These are phyloP conservation scores for Gossypium anomalum DNA, from an alignment of 345 rosid genomes.

Conservation along the genomic window DNA sequence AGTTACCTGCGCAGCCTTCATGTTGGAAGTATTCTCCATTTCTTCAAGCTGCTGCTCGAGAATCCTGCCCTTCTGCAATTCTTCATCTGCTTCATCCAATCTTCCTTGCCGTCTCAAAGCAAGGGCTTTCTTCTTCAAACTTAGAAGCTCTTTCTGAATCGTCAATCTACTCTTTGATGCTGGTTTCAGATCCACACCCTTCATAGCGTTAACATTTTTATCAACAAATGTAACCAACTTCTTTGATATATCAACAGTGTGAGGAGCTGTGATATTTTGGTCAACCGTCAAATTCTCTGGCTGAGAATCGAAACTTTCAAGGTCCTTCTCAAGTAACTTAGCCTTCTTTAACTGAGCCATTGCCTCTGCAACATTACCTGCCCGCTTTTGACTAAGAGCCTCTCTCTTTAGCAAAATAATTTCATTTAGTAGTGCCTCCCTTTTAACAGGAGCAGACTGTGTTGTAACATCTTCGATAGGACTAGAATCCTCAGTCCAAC, in stretches of 20 bases:
- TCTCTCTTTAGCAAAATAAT: conserved; percentile 54
- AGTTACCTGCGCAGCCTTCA: conserved; percentile 21
- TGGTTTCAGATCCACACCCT: conserved; percentile 26
- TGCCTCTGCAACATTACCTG: conserved; percentile 58
- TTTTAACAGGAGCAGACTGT: conserved; percentile 25
- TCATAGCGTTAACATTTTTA: conserved; percentile 17
- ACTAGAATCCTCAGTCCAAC: conserved; percentile 68
- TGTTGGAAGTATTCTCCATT: conserved; percentile 39
- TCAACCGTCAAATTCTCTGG: background rate
- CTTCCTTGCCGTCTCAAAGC: conserved; percentile 68
- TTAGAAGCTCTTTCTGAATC: conserved; percentile 69
- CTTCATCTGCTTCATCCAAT: conserved; percentile 64
- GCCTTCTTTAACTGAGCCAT: conserved; percentile 72
- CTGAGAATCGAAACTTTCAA: conserved; percentile 34
- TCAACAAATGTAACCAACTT: conserved; percentile 12
- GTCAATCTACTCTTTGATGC: conserved; percentile 45
- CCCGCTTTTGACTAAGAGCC: conserved; percentile 54
- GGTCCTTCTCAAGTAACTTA: conserved; percentile 54
- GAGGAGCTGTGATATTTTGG: conserved; percentile 19
- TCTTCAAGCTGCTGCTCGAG: conserved; percentile 69
- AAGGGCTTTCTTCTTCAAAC: conserved; percentile 66
- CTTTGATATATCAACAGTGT: conserved; percentile 18
- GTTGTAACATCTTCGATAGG: conserved; percentile 19
- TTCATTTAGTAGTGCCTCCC: conserved; percentile 43
- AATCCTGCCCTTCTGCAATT: conserved; percentile 51